Base-by-base conservation (phyloP, 129 eudicot species). In the Flaveria ramosissima region DNA sequence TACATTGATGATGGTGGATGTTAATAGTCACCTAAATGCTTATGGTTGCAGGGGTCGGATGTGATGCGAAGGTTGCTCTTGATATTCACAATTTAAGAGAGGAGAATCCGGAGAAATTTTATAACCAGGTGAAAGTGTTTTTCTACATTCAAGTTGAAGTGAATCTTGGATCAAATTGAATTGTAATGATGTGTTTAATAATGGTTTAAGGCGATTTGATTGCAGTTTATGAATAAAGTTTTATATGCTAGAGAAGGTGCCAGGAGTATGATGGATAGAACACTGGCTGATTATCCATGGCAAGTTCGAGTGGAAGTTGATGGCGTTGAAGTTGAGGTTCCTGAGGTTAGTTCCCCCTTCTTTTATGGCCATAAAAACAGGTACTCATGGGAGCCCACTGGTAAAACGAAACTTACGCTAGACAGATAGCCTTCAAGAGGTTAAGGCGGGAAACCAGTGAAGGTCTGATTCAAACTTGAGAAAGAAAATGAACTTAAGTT, bases 41-140 rank as follows among this genome's bases (percentile, higher is more conserved):
- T 42, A 59, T 30, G 50, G 46, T 20, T 71, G 30, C 59, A 92
- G 96, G 97, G 68, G 91, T 92, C 50, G 97, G 97, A 80, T 92
- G 97, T 84, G 97, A 92, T 80, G 97, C 97, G 39, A 92, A 92
- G 83, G 97, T 92, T 83, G 97, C 97, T 30, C 91, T 89, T 73
- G 92, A 92, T 78, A 89, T 92, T 75, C 97, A 92, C 75, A 83
- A 76, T 68, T 72, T 75, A 36, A 70, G 97, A 80, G 97, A 92
- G 80, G 96, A 87, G 78, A 92, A 92, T 80, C 96, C 97, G 3
- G 92, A 85, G 72, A 92, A 92, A 80, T 92, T 89, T 20, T 83
- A 85, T 76, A 92, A 89, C 83, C 97, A 92, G 96, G 97, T 89
- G 79, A 68, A 16, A 39, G 61, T 77, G 16, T 55, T 43, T 26